Evolutionary conservation across 352 stramenopile genomes (phyloP).

Genomic region (Globisporangium carolinianum): DNA sequence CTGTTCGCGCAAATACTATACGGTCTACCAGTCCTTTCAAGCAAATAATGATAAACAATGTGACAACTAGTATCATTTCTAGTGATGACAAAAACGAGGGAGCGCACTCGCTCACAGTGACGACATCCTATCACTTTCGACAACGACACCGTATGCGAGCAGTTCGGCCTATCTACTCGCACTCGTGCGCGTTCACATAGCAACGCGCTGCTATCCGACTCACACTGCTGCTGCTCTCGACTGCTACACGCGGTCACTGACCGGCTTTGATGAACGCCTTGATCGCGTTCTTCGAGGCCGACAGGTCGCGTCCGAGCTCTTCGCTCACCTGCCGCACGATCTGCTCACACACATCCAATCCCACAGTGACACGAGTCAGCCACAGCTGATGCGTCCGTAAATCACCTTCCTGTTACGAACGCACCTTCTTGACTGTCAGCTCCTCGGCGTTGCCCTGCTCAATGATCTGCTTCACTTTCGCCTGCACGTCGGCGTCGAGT

Average conservation of each 20-base stretch:
- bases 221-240: too few relatives aligned
- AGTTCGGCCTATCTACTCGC: too few relatives aligned
- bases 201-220: too few relatives aligned
- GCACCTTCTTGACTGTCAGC: slow-evolving; percentile 80
- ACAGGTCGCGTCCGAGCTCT: slow-evolving; percentile 60
- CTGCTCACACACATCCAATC: slow-evolving; percentile 17
- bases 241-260: slow-evolving; percentile 4
- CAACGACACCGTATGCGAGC: too few relatives aligned
- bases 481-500: slow-evolving; percentile 42
- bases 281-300: slow-evolving; percentile 68
- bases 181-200: too few relatives aligned
- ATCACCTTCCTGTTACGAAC: not conserved
- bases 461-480: slow-evolving; percentile 77
- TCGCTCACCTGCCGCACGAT: slow-evolving; percentile 67
- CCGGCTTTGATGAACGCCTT: slow-evolving; percentile 67
- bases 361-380: not conserved
- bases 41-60: not conserved
- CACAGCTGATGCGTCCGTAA: not conserved
- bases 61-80: not conserved
- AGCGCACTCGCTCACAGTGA: not conserved
- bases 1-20: slow-evolving; percentile 12
- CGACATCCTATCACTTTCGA: too few relatives aligned
- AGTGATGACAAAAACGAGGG: not conserved
- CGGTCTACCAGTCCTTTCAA: slow-evolving; percentile 6
- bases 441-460: slow-evolving; percentile 65